Base-by-base conservation (phyloP, 352 stramenopile genomes). In the Phytophthora pluvialis region DNA sequence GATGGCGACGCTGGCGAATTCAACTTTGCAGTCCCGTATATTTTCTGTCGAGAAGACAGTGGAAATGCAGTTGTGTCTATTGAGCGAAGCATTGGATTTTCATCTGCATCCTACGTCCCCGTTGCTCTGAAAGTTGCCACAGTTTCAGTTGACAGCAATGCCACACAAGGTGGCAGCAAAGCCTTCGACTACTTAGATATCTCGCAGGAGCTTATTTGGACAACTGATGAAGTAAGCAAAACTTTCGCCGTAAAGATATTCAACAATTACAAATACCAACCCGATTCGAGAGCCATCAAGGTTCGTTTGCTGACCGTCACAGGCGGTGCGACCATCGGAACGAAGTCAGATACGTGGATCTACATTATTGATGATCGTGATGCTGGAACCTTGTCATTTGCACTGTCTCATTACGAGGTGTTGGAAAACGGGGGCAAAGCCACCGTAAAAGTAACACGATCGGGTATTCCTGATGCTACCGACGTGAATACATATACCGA, bases 281-380 rank as follows among this genome's bases (percentile, higher is more conserved):
- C 77, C 11, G 28, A 56, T 4, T 68, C 80, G 5, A 59, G 80
- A 46, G 64, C 81, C 2, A 73, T 93, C 44, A 83, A 86, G 60
- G 71, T 93, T 28, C 64, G 44, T 9, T 75, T 93, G 58, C 49
- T 61, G 11, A 75, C 55, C 1, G 83, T 89, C 8, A 70, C 70
- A 40, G 83, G 83, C 26, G 83, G 83, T 5, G 83, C 83, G 2
- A 70, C 61, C 13, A 90, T 90, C 43, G 80, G 79, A 13, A 1
- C 62, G 4, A 59, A 75, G 46, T 52, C 50, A 2, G 72, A 86
- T 16, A 81, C 85, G 47, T 87, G 76, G 80, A 74, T 93, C 11
- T 91, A 90, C 44, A 83, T 93, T 29, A 69, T 93, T 42, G 83
- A 93, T 42, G 83, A 93, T 59, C 81, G 83, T 31, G 83, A 93